Percentiles rank a stretch among this genome's conserved stretches.
These are phyloP conservation scores for Trichoderma hamatum DNA, from an alignment of 2,329 filamentous ascomycete species.

Conservation along the genomic window DNA sequence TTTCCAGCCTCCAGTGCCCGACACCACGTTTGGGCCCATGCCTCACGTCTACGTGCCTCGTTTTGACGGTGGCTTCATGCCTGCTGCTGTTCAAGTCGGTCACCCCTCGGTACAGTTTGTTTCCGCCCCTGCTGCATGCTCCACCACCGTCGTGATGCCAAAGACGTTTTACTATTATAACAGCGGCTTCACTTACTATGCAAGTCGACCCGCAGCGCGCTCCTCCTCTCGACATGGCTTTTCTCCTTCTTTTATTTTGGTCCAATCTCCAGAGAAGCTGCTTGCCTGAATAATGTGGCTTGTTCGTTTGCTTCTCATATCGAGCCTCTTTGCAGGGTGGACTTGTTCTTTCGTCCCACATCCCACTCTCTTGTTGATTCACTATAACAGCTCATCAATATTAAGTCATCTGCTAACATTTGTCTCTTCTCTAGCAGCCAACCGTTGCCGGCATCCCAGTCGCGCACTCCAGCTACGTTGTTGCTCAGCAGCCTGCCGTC, in stretches of 20 bases:
- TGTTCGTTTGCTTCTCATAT: background rate
- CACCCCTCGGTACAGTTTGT: conserved; percentile 37
- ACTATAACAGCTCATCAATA: background rate
- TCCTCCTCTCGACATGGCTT: background rate
- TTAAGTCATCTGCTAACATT: conserved; percentile 26
- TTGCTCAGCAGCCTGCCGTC: conserved; percentile 41
- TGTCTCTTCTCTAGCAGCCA: conserved; percentile 36
- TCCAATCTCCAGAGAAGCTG: background rate
- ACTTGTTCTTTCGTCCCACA: background rate
- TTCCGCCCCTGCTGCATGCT: conserved; percentile 33
- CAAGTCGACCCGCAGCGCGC: conserved; percentile 39
- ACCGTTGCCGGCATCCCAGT: conserved; percentile 35
- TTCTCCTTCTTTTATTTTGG: background rate
- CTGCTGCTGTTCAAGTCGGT: conserved; percentile 41
- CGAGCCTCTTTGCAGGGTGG: background rate
- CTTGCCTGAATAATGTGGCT: background rate
- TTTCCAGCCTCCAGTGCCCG: conserved; percentile 62
- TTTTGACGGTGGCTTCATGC: conserved; percentile 44
- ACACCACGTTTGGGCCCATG: conserved; percentile 59
- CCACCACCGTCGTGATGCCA: conserved; percentile 39
- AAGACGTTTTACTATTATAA: conserved; percentile 39
- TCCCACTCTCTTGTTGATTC: background rate
- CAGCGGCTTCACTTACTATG: conserved; percentile 44
- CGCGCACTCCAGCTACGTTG: conserved; percentile 39
- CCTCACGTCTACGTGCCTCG: conserved; percentile 60